phyloP scores from a whole-genome alignment of 495 filamentous ascomycete genomes.

The Podospora appendiculata region DNA sequence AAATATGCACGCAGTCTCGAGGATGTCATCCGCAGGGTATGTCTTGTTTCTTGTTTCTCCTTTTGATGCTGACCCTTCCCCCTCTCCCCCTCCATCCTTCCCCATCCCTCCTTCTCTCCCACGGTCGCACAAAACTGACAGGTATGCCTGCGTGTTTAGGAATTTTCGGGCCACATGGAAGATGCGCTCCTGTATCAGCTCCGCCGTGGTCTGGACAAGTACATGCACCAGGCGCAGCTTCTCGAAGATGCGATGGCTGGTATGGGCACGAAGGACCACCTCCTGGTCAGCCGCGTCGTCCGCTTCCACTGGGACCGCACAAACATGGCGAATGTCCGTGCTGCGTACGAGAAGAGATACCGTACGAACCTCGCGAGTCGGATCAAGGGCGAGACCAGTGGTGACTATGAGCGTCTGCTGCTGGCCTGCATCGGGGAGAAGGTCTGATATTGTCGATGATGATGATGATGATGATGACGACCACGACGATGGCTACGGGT shows the following conservation, averaged over 20 bases:
- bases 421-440: constrained; percentile 44
- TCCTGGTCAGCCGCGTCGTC: constrained; percentile 66
- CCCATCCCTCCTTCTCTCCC: no score
- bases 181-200: constrained; percentile 74
- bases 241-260: constrained; percentile 85
- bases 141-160: constrained; percentile 20
- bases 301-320: constrained; percentile 70
- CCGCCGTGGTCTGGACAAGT: constrained; percentile 66
- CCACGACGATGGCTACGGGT: not conserved
- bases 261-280: constrained; percentile 75
- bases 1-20: constrained; percentile 60
- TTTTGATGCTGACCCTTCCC: not conserved
- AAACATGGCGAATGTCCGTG: constrained; percentile 64
- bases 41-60: constrained; percentile 1
- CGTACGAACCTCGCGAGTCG: constrained; percentile 51
- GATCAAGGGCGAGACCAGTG: constrained; percentile 76
- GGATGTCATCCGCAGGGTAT: constrained; percentile 58
- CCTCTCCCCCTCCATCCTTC: no score
- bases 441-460: constrained; percentile 1
- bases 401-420: constrained; percentile 70
- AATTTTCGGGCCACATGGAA: constrained; percentile 91
- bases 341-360: constrained; percentile 61
- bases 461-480: not conserved
- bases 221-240: constrained; percentile 69
- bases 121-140: not conserved